A percentile compares a stretch with the other conserved stretches of the same genome.
These are phyloP conservation scores for Candolleomyces aberdarensis DNA, from an alignment of 768 basidiomycete species.

Conservation along the genomic window DNA sequence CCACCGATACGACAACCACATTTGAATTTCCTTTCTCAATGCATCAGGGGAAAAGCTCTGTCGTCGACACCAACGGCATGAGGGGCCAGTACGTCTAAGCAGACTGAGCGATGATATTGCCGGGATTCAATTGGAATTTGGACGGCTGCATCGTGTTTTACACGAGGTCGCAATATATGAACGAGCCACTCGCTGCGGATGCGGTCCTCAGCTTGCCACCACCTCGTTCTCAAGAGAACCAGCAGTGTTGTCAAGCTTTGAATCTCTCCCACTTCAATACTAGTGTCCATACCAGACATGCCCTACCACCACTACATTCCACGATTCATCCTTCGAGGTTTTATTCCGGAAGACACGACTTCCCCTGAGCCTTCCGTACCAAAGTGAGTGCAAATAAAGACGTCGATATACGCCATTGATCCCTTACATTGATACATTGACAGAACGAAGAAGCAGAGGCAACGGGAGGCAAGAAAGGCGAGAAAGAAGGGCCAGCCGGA, in stretches of 20 bases:
- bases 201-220: not conserved
- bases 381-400: not conserved
- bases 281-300: not conserved
- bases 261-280: not conserved
- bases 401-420: not conserved
- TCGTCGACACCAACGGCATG: no score
- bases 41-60: no score
- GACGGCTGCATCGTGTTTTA: not conserved
- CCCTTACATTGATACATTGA: not conserved
- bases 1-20: no score
- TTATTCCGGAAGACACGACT: slow-evolving; percentile 8
- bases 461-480: slow-evolving; percentile 5
- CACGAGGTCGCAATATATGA: not conserved
- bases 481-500: slow-evolving; percentile 3
- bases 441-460: slow-evolving; percentile 7
- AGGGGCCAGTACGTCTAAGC: no score
- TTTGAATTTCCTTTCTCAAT: no score
- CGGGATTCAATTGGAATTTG: no score
- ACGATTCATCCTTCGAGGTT: slow-evolving; percentile 26
- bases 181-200: not conserved
- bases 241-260: not conserved
- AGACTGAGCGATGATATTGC: no score
- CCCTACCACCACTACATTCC: slow-evolving; percentile 29
- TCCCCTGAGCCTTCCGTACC: not conserved
- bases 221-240: not conserved